phyloP scores from a whole-genome alignment of 345 rosid species.

The Populus tremula region DNA sequence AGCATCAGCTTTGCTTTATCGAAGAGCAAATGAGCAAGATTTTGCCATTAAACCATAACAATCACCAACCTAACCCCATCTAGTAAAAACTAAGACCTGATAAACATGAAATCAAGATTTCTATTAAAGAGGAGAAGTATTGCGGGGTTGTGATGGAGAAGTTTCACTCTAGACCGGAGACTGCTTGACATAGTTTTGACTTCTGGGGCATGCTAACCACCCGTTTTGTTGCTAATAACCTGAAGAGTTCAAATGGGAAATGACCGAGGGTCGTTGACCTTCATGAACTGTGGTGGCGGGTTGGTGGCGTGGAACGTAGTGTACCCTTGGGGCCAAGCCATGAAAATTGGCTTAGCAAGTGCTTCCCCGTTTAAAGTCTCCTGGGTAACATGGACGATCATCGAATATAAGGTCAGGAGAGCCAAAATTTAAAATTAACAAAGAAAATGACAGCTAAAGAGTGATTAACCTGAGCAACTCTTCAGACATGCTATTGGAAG shows the following conservation, averaged over 20 bases:
- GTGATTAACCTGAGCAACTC: neutral
- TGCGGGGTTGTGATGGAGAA: constrained; percentile 20
- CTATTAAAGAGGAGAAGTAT: constrained; percentile 20
- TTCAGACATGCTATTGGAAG: neutral
- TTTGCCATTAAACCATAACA: constrained; percentile 73
- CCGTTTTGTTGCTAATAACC: neutral
- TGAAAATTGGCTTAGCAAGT: neutral
- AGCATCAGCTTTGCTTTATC: constrained; percentile 94
- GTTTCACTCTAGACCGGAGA: neutral
- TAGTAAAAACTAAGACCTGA: constrained; percentile 34
- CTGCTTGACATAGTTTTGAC: neutral
- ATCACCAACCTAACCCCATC: constrained; percentile 16
- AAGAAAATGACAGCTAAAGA: neutral
- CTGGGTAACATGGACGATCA: neutral
- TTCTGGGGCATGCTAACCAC: neutral
- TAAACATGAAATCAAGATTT: constrained; percentile 23
- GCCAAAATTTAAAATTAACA: neutral
- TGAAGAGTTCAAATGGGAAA: neutral
- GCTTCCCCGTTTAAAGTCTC: neutral
- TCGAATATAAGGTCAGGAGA: neutral
- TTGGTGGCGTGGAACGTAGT: neutral
- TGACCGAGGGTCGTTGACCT: constrained; percentile 1
- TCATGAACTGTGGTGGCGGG: neutral
- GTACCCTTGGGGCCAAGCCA: neutral
- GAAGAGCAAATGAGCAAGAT: constrained; percentile 88